Percentiles rank a stretch among this genome's conserved stretches.
Conservation (phyloP, 1,139 yeast species). For the Tardiomyces depauwii region DNA sequence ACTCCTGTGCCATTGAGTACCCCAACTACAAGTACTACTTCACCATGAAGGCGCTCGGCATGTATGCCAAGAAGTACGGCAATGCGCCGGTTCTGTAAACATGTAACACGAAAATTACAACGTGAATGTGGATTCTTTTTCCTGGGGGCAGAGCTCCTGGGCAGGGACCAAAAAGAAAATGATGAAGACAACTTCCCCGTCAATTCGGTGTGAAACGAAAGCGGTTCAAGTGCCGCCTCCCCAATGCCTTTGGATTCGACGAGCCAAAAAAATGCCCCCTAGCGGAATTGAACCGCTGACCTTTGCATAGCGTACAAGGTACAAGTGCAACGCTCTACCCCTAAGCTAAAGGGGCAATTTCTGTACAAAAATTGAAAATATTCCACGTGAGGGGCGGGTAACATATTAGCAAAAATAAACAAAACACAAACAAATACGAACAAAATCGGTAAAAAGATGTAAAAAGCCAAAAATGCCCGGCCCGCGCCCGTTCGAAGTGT, state of each 20-base stretch:
- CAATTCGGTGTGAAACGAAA: too few relatives aligned
- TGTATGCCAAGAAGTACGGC: slow-evolving; percentile 34
- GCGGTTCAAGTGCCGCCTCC: too few relatives aligned
- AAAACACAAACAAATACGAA: background rate
- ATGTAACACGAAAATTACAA: too few relatives aligned
- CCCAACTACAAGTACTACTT: slow-evolving; percentile 88
- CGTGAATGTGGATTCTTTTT: too few relatives aligned
- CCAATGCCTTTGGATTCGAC: too few relatives aligned
- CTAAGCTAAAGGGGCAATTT: slow-evolving; percentile 46
- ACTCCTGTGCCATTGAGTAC: slow-evolving; percentile 86
- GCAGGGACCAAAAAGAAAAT: too few relatives aligned
- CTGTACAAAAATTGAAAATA: background rate
- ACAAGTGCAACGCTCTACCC: slow-evolving; percentile 59
- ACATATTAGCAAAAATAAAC: background rate
- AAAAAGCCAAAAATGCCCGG: background rate
- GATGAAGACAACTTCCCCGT: too few relatives aligned
- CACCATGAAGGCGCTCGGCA: slow-evolving; percentile 86
- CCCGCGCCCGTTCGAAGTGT: too few relatives aligned
- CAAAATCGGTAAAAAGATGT: background rate
- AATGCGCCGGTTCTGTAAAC: background rate
- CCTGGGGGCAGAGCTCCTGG: too few relatives aligned
- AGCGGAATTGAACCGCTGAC: slow-evolving; percentile 94
- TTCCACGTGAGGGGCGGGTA: too few relatives aligned
- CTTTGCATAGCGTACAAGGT: slow-evolving; percentile 63
- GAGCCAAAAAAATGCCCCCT: slow-evolving; percentile 53